A percentile compares a stretch with the other conserved stretches of the same genome.
These are phyloP conservation scores for Saturnispora dispora DNA, from an alignment of 805 yeast species.

Conservation along the genomic window DNA sequence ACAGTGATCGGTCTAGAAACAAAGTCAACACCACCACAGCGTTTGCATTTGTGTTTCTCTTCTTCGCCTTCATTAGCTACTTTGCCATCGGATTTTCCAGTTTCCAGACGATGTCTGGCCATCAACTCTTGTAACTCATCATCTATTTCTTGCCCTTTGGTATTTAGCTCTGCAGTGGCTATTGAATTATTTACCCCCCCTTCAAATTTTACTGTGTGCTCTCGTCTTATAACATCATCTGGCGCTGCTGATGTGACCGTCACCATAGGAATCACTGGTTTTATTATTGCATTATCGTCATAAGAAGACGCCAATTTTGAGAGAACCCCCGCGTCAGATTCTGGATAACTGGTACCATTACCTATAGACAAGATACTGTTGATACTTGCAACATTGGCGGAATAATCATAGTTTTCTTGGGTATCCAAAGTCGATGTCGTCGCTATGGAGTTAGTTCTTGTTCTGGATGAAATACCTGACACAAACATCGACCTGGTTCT, in stretches of 20 bases:
- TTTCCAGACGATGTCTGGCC: not conserved
- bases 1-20: conserved; percentile 19
- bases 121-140: conserved; percentile 2
- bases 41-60: conserved; percentile 11
- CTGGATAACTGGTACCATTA: not conserved
- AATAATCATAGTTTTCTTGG: not conserved
- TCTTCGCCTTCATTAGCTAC: not conserved
- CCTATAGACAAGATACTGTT: not conserved
- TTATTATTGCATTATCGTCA: not conserved
- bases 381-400: not conserved
- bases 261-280: not conserved
- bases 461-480: not conserved
- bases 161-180: not conserved
- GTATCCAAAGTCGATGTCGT: conserved; percentile 3
- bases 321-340: not conserved
- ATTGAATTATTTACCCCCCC: not conserved
- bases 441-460: conserved; percentile 1
- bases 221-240: not conserved
- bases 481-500: conserved; percentile 1
- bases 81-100: not conserved
- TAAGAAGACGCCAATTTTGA: not conserved
- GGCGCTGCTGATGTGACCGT: not conserved
- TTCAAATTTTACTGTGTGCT: not conserved
- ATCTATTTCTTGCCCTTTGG: conserved; percentile 5
- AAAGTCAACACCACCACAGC: conserved; percentile 19